These are phyloP conservation scores for Fraxinus dipetala DNA, from an alignment of 305 asterid genomes.

Conservation along the genomic window DNA sequence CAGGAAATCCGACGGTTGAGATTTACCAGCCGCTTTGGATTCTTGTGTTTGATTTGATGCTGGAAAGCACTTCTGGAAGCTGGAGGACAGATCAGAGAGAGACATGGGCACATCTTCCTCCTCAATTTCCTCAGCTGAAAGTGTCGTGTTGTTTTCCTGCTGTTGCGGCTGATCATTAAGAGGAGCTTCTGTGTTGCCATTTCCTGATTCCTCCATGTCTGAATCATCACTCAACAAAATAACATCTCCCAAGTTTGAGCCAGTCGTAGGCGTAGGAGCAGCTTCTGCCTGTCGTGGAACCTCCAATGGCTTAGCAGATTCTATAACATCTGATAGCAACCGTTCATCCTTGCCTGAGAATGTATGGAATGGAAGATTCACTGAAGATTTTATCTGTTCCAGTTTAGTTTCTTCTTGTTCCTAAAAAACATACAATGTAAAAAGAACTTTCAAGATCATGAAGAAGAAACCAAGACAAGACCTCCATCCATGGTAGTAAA, in stretches of 20 bases:
- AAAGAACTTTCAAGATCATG: conserved; percentile 1
- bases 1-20: conserved; percentile 32
- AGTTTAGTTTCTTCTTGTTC: conserved; percentile 55
- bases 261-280: conserved; percentile 26
- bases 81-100: conserved; percentile 66
- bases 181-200: conserved; percentile 22
- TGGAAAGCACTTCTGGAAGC: conserved; percentile 71
- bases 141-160: conserved; percentile 26
- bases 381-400: conserved; percentile 72
- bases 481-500: neutral
- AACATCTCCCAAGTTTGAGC: conserved; percentile 43
- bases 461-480: neutral
- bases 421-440: conserved; percentile 24
- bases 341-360: conserved; percentile 46
- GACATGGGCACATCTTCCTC: conserved; percentile 57
- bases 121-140: conserved; percentile 29
- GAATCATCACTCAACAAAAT: conserved; percentile 51
- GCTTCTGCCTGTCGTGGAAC: conserved; percentile 27
- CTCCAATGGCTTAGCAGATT: conserved; percentile 32
- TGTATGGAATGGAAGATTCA: conserved; percentile 68
- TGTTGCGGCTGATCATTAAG: conserved; percentile 25
- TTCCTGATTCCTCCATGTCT: conserved; percentile 38
- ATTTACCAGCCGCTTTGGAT: conserved; percentile 28
- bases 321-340: conserved; percentile 28
- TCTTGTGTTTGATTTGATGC: conserved; percentile 31